Percentiles rank a stretch among this genome's conserved stretches.
phyloP scores from a whole-genome alignment of 2,329 filamentous ascomycete genomes.

The Ceratocystis lukuohia region DNA sequence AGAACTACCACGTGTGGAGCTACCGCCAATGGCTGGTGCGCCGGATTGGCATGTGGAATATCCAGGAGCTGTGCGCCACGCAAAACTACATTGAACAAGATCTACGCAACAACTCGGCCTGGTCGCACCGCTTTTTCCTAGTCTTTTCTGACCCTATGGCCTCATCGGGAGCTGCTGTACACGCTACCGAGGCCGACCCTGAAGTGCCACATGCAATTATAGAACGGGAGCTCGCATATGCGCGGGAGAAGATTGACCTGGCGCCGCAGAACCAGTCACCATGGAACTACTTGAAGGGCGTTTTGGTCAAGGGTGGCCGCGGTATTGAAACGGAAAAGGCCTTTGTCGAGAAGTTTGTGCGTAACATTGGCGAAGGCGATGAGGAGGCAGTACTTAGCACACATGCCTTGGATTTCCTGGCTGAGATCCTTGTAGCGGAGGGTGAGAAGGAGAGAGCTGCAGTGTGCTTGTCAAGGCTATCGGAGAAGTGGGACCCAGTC shows the following conservation, averaged over 20 bases:
- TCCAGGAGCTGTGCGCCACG: conserved; percentile 56
- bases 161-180: conserved; percentile 32
- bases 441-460: conserved; percentile 49
- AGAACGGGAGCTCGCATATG: conserved; percentile 62
- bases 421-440: conserved; percentile 49
- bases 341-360: conserved; percentile 41
- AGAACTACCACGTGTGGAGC: conserved; percentile 98
- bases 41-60: conserved; percentile 55
- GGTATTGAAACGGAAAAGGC: conserved; percentile 32
- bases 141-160: conserved; percentile 53
- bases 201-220: conserved; percentile 49
- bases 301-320: conserved; percentile 53
- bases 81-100: conserved; percentile 64
- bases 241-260: conserved; percentile 56
- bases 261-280: conserved; percentile 89
- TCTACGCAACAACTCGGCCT: conserved; percentile 90
- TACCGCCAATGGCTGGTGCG: conserved; percentile 65
- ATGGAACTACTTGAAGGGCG: conserved; percentile 82
- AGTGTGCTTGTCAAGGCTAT: conserved; percentile 58
- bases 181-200: conserved; percentile 40
- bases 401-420: conserved; percentile 57
- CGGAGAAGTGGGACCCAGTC: conserved; percentile 80
- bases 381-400: conserved; percentile 45
- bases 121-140: conserved; percentile 95
- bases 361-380: conserved; percentile 31